Evolutionary conservation across 306 rosid genomes (phyloP), one percentile per base, ranked within the genome.

Genomic region (Dryas alaskensis): DNA sequence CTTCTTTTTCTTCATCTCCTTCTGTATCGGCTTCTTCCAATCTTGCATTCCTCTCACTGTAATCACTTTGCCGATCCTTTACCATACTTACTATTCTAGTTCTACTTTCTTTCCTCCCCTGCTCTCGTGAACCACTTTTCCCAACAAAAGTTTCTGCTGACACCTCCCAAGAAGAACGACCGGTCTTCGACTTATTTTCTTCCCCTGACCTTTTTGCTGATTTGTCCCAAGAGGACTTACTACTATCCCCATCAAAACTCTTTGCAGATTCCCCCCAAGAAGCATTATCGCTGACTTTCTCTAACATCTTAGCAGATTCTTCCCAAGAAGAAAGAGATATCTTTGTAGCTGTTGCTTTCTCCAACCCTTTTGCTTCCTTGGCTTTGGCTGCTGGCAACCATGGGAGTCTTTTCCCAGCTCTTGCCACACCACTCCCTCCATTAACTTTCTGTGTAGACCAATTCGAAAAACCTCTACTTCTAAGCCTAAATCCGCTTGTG

Each of bases 191-290:
- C 43, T 74, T 53, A 17, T 78, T 40, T 71, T 74, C 44, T 70
- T 80, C 77, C 81, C 82, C 92, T 59, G 84, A 71, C 67, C 72
- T 83, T 70, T 79, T 85, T 62, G 74, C 66, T 0, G 88, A 80
- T 79, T 83, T 85, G 37, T 82, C 89, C 90, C 92, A 81, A 76
- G 91, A 83, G 37, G 92, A 80, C 82, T 63, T 71, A 51, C 61
- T 58, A 19, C 74, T 52, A 13, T 52, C 85, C 51, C 85, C 84
- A 54, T 78, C 87, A 11, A 77, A 73, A 16, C 74, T 80, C 75
- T 69, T 72, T 6, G 42, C 66, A 1, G 87, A 77, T 76, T 82
- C 69, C 22, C 77, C 83, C 67, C 58, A 54, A 27, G 85, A 81
- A 50, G 76, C 65, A 65, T 57, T 40, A 50, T 16, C 45, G 48